Conservation (phyloP, 495 filamentous ascomycete genomes). For the Penicillium longicatenatum region DNA sequence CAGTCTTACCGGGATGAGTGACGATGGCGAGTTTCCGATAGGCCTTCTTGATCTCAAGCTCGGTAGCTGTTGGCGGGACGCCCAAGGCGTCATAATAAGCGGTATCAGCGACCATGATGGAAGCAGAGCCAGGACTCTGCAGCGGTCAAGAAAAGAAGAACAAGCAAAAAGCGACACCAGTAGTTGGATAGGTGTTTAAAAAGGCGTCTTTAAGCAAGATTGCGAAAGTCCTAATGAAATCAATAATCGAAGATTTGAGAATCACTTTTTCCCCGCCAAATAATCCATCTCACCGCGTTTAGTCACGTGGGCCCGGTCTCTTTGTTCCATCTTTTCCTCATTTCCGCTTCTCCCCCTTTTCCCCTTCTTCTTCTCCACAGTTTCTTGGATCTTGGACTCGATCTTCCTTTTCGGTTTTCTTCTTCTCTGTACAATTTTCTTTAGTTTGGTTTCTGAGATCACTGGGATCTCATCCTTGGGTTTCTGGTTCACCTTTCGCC, state of each 20-base stretch:
- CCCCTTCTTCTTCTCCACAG: conserved; percentile 4
- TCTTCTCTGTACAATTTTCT: conserved; percentile 10
- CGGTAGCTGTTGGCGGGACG: conserved; percentile 84
- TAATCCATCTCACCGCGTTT: conserved; percentile 1
- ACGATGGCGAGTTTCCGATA: conserved; percentile 93
- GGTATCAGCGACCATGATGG: conserved; percentile 79
- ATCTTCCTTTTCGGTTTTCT: conserved; percentile 5
- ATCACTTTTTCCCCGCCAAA: conserved; percentile 3
- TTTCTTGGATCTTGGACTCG: conserved; percentile 7
- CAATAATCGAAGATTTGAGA: background rate
- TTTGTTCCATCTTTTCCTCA: conserved; percentile 1
- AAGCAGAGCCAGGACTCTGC: conserved; percentile 2
- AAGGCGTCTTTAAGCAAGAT: background rate
- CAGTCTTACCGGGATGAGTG: conserved; percentile 62
- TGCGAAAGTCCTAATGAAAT: background rate
- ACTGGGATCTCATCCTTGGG: conserved; percentile 1
- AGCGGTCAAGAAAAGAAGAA: background rate
- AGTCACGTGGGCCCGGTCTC: background rate
- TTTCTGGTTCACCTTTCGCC: conserved; percentile 6
- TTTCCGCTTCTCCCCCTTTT: conserved; percentile 10
- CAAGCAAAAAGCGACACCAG: background rate
- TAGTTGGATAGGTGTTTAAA: background rate
- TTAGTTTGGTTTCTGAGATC: conserved; percentile 3
- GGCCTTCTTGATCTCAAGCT: conserved; percentile 99
- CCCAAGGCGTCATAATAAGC: conserved; percentile 88